Percentiles rank a stretch among this genome's conserved stretches.
phyloP scores from a whole-genome alignment of 164 flowering plant genomes.

The Malania oleifera region DNA sequence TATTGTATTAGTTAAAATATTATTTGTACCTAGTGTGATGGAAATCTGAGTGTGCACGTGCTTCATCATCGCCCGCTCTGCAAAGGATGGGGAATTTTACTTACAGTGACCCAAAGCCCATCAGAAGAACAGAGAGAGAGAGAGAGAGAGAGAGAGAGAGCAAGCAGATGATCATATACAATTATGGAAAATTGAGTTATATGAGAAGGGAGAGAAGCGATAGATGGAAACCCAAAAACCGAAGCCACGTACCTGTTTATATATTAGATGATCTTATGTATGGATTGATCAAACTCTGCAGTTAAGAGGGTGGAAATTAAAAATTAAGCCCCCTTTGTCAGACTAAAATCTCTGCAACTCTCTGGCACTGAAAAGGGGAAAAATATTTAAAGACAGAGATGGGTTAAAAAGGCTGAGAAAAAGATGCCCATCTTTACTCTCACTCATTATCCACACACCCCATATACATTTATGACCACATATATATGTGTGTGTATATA shows the following conservation, averaged over 20 bases:
- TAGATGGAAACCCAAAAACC: slow-evolving; percentile 6
- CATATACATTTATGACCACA: slow-evolving; percentile 12
- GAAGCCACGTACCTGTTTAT: slow-evolving; percentile 10
- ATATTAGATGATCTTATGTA: slow-evolving; percentile 2
- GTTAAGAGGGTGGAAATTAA: background rate
- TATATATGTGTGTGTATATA: no score
- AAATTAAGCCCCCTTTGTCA: slow-evolving; percentile 49
- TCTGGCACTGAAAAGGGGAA: slow-evolving; percentile 37
- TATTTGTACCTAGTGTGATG: slow-evolving; percentile 39
- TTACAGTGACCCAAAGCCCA: slow-evolving; percentile 31
- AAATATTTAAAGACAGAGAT: slow-evolving; percentile 11
- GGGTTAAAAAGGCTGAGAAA: slow-evolving; percentile 42
- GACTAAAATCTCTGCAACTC: slow-evolving; percentile 43
- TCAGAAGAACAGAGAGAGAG: slow-evolving; percentile 16
- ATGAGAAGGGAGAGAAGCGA: slow-evolving; percentile 3
- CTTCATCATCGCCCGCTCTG: slow-evolving; percentile 36
- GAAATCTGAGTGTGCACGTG: slow-evolving; percentile 59
- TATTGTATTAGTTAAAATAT: slow-evolving; percentile 17
- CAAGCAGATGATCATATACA: background rate
- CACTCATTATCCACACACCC: slow-evolving; percentile 29
- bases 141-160: slow-evolving; percentile 22
- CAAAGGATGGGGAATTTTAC: slow-evolving; percentile 18
- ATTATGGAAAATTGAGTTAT: slow-evolving; percentile 15
- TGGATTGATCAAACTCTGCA: slow-evolving; percentile 14
- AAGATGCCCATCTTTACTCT: slow-evolving; percentile 64